These are phyloP conservation scores for Coffea eugenioides DNA, from an alignment of 257 asterid genomes.

Conservation along the genomic window DNA sequence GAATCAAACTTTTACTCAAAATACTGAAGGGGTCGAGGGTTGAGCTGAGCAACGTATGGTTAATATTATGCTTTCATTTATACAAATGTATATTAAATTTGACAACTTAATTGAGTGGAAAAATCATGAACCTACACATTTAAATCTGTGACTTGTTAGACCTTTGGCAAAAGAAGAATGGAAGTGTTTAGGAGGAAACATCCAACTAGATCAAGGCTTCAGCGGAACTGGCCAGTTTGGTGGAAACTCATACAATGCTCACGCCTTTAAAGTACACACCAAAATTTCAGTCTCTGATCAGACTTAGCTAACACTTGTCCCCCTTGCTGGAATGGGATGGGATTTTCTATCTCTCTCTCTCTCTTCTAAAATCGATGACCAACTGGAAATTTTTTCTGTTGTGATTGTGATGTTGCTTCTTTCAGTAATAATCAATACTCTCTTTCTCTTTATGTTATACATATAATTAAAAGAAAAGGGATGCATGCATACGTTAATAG, in stretches of 20 bases:
- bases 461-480: neutral
- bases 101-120: neutral
- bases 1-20: too few relatives aligned
- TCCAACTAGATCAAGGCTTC: too few relatives aligned
- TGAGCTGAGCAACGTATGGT: too few relatives aligned
- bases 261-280: neutral
- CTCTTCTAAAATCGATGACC: neutral
- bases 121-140: neutral
- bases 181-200: neutral
- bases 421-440: too few relatives aligned
- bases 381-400: conserved; percentile 4
- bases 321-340: too few relatives aligned
- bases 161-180: neutral
- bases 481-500: conserved; percentile 4
- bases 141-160: neutral
- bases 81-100: too few relatives aligned
- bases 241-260: neutral
- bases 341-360: too few relatives aligned
- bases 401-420: neutral
- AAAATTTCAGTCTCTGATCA: neutral
- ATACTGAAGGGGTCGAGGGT: too few relatives aligned
- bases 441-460: neutral
- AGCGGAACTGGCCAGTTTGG: too few relatives aligned
- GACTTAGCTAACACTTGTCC: neutral
- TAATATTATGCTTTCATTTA: too few relatives aligned